Percentiles rank a stretch among this genome's conserved stretches.
Conservation (phyloP, 208 protist species). For the Trypanosoma platydactyli region DNA sequence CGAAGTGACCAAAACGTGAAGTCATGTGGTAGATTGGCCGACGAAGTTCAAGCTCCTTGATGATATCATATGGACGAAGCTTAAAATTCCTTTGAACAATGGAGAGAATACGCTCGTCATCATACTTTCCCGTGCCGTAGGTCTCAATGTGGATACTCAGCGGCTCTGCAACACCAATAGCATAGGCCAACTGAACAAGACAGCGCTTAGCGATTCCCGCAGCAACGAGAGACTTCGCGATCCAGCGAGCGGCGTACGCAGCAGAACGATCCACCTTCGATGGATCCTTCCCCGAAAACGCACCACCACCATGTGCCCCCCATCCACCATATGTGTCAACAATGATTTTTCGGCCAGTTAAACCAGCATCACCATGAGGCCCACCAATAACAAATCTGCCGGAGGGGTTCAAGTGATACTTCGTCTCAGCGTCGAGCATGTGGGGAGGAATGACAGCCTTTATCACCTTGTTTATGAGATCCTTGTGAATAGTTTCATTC, state of each 20-base stretch:
- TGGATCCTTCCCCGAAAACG: slow-evolving; percentile 99
- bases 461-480: slow-evolving; percentile 96
- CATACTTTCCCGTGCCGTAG: slow-evolving; percentile 96
- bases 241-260: slow-evolving; percentile 98
- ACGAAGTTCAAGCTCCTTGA: slow-evolving; percentile 95
- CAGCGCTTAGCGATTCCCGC: slow-evolving; percentile 92
- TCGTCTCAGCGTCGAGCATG: slow-evolving; percentile 94
- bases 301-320: slow-evolving; percentile 99
- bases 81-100: slow-evolving; percentile 99
- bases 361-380: slow-evolving; percentile 98
- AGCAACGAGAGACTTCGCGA: slow-evolving; percentile 99
- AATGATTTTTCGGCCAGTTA: slow-evolving; percentile 99
- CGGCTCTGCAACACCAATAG: slow-evolving; percentile 98
- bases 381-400: slow-evolving; percentile 99
- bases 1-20: slow-evolving; percentile 99
- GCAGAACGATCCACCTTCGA: slow-evolving; percentile 99
- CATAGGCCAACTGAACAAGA: slow-evolving; percentile 99
- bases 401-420: slow-evolving; percentile 99
- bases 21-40: slow-evolving; percentile 98
- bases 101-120: slow-evolving; percentile 68
- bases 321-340: slow-evolving; percentile 99
- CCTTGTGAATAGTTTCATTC: slow-evolving; percentile 92
- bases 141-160: slow-evolving; percentile 98
- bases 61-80: slow-evolving; percentile 97
- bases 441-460: slow-evolving; percentile 94